phyloP scores from a whole-genome alignment of 345 rosid genomes.

The Bruguiera gymnorhiza region DNA sequence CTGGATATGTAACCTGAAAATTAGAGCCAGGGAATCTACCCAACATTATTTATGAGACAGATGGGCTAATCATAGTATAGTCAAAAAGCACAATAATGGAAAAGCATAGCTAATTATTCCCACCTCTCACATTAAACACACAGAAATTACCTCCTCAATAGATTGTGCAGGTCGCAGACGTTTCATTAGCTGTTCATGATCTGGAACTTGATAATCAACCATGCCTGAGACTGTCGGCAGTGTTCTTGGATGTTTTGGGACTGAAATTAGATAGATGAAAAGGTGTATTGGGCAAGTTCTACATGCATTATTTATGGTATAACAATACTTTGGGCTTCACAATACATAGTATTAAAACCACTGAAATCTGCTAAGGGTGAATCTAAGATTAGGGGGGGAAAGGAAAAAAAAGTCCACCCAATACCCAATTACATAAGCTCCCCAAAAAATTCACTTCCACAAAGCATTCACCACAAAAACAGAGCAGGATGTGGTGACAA shows the following conservation, averaged over 20 bases:
- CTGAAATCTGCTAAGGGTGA: background rate
- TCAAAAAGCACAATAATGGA: conserved; percentile 14
- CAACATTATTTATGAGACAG: conserved; percentile 10
- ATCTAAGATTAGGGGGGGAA: no score
- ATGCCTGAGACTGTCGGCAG: conserved; percentile 61
- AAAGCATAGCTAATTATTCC: conserved; percentile 7
- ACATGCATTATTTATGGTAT: background rate
- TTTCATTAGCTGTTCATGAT: conserved; percentile 77
- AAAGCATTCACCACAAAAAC: no score
- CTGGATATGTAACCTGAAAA: conserved; percentile 66
- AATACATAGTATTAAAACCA: background rate
- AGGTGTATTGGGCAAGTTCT: conserved; percentile 11
- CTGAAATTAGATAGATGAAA: conserved; percentile 39
- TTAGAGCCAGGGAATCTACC: conserved; percentile 6
- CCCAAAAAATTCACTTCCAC: no score
- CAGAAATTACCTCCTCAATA: conserved; percentile 63
- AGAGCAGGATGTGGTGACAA: no score
- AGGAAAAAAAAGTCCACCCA: background rate
- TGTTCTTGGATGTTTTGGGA: conserved; percentile 74
- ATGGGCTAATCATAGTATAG: conserved; percentile 2
- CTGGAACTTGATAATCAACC: conserved; percentile 79
- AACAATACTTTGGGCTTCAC: background rate
- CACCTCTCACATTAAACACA: background rate
- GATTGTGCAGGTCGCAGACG: conserved; percentile 74
- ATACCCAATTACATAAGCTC: no score